Evolutionary conservation across 176 grass and related monocot genomes (phyloP).

Genomic region (Dactylis glomerata): DNA sequence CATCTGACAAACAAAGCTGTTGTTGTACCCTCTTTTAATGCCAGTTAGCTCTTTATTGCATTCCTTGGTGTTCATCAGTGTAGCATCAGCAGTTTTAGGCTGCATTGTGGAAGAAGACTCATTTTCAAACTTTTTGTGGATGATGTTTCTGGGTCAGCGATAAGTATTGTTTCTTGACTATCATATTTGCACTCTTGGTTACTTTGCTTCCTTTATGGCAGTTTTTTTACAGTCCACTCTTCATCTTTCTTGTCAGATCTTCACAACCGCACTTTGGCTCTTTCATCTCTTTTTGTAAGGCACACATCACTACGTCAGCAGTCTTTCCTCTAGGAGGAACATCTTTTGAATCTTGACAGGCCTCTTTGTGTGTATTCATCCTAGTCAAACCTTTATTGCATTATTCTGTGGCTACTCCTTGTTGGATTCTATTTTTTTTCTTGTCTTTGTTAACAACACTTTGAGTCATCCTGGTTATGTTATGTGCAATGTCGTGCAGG

Average conservation of each 20-base stretch:
- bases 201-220: background rate
- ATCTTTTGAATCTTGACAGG: background rate
- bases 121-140: background rate
- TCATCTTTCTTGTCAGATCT: conserved; percentile 8
- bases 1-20: conserved; percentile 21
- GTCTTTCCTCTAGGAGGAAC: background rate
- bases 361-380: background rate
- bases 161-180: background rate
- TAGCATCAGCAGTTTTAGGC: background rate
- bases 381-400: background rate
- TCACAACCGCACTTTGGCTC: background rate
- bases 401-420: background rate
- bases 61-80: conserved; percentile 1
- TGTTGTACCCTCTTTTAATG: conserved; percentile 19
- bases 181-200: background rate
- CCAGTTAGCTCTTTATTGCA: conserved; percentile 29
- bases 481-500: no score
- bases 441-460: no score
- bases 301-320: background rate
- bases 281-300: conserved; percentile 1
- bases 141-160: background rate
- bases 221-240: background rate
- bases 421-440: no score
- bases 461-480: no score
- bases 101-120: background rate